These are phyloP conservation scores for Dendrobium chrysotoxum DNA, from an alignment of 106 monocot genomes.

Conservation along the genomic window DNA sequence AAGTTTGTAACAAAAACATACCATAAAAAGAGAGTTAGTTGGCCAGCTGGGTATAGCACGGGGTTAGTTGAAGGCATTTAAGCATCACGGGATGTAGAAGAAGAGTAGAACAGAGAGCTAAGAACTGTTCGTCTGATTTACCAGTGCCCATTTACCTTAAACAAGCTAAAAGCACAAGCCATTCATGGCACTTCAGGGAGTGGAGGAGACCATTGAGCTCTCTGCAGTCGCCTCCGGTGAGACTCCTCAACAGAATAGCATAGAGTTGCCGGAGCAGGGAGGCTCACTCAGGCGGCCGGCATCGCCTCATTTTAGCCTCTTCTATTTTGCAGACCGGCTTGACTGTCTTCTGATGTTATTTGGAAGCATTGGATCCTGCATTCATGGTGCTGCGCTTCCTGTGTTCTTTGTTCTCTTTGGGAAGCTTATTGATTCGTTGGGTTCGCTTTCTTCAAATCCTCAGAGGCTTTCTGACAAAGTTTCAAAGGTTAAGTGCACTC, in stretches of 20 bases:
- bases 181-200: background rate
- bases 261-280: background rate
- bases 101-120: background rate
- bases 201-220: constrained; percentile 13
- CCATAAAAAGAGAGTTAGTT: constrained; percentile 3
- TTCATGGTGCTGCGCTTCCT: constrained; percentile 32
- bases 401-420: constrained; percentile 41
- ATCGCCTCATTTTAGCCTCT: constrained; percentile 3
- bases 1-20: background rate
- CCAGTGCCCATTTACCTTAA: background rate
- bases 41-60: background rate
- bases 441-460: constrained; percentile 12
- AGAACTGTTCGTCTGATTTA: too few relatives aligned
- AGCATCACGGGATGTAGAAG: constrained; percentile 4
- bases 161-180: background rate
- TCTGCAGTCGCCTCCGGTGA: background rate
- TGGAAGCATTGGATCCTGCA: constrained; percentile 27
- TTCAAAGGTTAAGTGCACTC: constrained; percentile 10
- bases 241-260: background rate
- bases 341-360: constrained; percentile 25
- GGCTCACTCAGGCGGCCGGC: background rate
- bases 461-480: constrained; percentile 15
- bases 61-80: constrained; percentile 11
- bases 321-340: constrained; percentile 20
- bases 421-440: constrained; percentile 24